Base-by-base conservation (phyloP, 1,284 basidiomycete species). In the Cutaneotrichosporon curvatum region DNA sequence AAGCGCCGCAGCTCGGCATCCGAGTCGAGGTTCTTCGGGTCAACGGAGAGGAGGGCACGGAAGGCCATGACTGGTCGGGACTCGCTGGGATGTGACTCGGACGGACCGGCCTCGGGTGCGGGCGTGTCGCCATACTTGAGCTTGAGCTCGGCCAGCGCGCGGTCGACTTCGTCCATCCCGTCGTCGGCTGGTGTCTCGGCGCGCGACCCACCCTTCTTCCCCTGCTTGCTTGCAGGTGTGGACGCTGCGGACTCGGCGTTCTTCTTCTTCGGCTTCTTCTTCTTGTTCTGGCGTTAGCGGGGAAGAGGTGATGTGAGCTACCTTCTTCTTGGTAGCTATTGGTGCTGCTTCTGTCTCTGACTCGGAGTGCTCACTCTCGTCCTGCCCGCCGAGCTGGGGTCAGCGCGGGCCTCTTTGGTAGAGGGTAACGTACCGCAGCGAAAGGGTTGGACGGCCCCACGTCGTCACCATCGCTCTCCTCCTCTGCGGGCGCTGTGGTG, bases 1-100 rank as follows among this genome's bases (percentile, higher is more conserved):
- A 95, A 92, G 53, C 81, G 84, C 47, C 85, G 82, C 69, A 95
- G 79, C 67, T 96, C 91, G 0, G 83, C 82, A 48, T 92, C 88
- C 10, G 82, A 78, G 52, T 95, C 89, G 15, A 95, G 80, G 58
- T 88, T 78, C 43, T 82, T 75, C 1, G 83, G 73, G 0, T 86
- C 87, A 4, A 91, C 81, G 0, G 83, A 75, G 5, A 94, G 76
- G 1, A 92, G 77, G 28, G 77, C 67, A 4, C 80, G 64, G 50
- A 61, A 59, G 14, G 55, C 56, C 42, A 62, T 40, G 16, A 43
- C 37, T 3, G 50, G 51, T 23, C 48, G 47, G 6, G 51, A 40
- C 41, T 54, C 51, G 31, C 31, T 30, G 18, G 40, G 37, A 12
- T 7, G 25, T 7, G 25, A 28, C 21, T 48, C 47, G 2, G 23